Percentiles rank a stretch among this genome's conserved stretches.
Conservation (phyloP, 208 protist species). For the Crithidia mellificae region DNA sequence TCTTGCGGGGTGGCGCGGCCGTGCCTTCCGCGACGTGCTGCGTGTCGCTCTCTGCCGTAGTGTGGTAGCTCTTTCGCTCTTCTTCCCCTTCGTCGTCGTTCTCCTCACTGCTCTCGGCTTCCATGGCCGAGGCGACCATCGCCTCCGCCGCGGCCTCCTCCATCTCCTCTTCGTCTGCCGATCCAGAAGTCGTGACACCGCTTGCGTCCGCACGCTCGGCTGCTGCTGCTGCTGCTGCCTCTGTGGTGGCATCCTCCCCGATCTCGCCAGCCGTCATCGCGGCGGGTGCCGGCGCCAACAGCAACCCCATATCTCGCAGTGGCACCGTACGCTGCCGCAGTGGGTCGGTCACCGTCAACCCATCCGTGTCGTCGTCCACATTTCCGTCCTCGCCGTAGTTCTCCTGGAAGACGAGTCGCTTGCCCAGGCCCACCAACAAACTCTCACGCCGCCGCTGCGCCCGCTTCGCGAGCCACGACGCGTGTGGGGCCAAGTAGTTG, state of each 20-base stretch:
- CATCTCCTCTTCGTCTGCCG: not conserved
- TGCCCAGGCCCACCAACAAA: conserved; percentile 69
- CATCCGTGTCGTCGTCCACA: not conserved
- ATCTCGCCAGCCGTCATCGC: not conserved
- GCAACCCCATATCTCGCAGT: conserved; percentile 32
- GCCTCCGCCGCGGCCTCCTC: conserved; percentile 10
- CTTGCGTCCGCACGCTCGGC: too few species aligned
- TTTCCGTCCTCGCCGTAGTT: conserved; percentile 9
- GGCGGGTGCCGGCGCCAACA: conserved; percentile 9
- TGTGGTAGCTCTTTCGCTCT: too few species aligned
- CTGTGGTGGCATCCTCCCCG: too few species aligned
- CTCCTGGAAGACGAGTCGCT: conserved; percentile 74
- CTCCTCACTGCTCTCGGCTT: not conserved
- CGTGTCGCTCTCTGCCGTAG: too few species aligned
- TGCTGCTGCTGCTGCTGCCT: not conserved
- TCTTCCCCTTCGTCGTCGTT: not conserved
- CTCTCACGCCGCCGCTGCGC: conserved; percentile 62
- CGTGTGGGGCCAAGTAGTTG: conserved; percentile 85
- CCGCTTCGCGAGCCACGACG: conserved; percentile 84
- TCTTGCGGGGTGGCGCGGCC: too few species aligned
- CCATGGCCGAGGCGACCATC: not conserved
- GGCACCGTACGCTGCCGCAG: conserved; percentile 47
- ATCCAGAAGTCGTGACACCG: too few species aligned
- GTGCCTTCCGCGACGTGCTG: too few species aligned
- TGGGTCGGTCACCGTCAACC: conserved; percentile 48